Base-by-base conservation (phyloP, 495 filamentous ascomycete species). In the Xylaria telfairii region DNA sequence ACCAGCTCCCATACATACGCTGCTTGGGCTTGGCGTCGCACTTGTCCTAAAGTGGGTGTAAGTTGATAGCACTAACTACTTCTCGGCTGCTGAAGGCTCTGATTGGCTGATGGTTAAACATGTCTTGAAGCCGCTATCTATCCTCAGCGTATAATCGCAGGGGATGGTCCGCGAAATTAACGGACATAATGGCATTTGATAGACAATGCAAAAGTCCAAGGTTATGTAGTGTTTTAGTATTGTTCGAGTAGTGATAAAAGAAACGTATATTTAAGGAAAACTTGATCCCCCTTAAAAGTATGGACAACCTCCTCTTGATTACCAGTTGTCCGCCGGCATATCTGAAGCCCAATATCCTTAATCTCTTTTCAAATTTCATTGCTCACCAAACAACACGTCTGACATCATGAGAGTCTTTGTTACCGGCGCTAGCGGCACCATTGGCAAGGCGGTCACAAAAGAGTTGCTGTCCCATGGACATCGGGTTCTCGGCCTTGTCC, bases 351-450 rank as follows among this genome's bases (percentile, higher is more conserved):
- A 39, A 24, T 46, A 5, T 30, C 6, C 12, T 28, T 0, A 17
- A 30, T 21, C 42, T 47, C 26, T 44, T 42, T 26, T 32, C n/a
- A 6, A 64, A 49, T 46, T 4, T 30, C 21, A 19, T 44, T 28
- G 2, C 12, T 0, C 3, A 44, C n/a, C 19, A 44, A 17, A 8
- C 15, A 28, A 62, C 2, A 26, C 24, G 21, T 37, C 44, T 24
- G 0, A 24, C 47, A 74, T 54, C 47, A 82, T 83, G 74, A 74
- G 68, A 53, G 79, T 86, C 73, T 86, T 88, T 67, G 77, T 87
- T 51, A 87, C 86, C 26, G 84, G 85, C 51, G 80, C 82, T 9
- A 79, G 81, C 49, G 84, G 84, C 76, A 84, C 80, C 65, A 78
- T 87, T 63, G 85, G 85, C 72, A 64, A 71, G 34, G 80, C 80